Conservation (phyloP, 179 eudicot genomes). For the Corrigiola litoralis region DNA sequence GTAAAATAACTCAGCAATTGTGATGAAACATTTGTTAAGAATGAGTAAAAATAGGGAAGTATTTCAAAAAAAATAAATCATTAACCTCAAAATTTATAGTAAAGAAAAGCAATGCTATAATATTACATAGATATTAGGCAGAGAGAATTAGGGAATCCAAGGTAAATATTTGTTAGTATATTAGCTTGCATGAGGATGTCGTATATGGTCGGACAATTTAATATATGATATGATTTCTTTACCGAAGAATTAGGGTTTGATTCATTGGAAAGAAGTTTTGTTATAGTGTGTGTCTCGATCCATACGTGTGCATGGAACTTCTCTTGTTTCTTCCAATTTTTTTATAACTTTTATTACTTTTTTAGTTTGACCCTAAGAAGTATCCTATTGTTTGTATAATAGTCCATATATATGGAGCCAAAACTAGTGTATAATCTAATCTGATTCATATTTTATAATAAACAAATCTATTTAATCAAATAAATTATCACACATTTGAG, state of each 20-base stretch:
- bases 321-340: neutral
- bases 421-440: neutral
- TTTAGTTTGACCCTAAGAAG: neutral
- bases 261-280: slow-evolving; percentile 4
- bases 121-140: neutral
- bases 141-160: slow-evolving; percentile 9
- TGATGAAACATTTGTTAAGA: too few species aligned
- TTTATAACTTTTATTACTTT: neutral
- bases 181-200: slow-evolving; percentile 8
- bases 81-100: too few species aligned
- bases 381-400: slow-evolving; percentile 2
- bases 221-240: neutral
- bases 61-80: neutral
- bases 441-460: neutral
- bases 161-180: neutral
- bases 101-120: too few species aligned
- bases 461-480: neutral
- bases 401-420: slow-evolving; percentile 14
- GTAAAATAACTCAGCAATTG: too few species aligned
- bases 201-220: slow-evolving; percentile 19
- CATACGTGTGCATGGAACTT: slow-evolving; percentile 23
- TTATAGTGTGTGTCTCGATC: slow-evolving; percentile 16
- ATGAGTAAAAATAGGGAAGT: neutral
- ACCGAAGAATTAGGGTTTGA: slow-evolving; percentile 22
- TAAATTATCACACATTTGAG: neutral